Evolutionary conservation across 495 filamentous ascomycete genomes (phyloP), one percentile per base, ranked within the genome.

Genomic region (Neurospora sp.): DNA sequence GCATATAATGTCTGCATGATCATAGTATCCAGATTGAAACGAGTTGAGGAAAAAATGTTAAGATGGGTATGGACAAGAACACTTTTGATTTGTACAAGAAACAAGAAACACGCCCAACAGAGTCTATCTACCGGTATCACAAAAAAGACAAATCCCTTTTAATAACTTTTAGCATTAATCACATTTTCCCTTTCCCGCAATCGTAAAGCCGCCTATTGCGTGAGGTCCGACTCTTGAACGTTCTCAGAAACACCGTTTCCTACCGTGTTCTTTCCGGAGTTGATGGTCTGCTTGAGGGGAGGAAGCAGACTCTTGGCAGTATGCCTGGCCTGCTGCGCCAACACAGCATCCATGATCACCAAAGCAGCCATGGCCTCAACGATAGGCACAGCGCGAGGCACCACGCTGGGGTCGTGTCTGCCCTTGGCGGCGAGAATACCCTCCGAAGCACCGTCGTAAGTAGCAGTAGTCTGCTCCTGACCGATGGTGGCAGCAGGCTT

Each of bases 401-500:
- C 93, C 9, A 98, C 96, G 79, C 94, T 97, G 20, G 96, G 96
- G 79, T 99, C 96, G 80, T 99, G 96, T 69, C 96, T 87, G 9
- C 96, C 96, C 87, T 98, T 99, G 48, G 96, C 96, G 72, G 94
- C 94, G 12, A 98, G 84, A 12, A 91, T 79, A 61, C 96, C 96
- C 72, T 92, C 89, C 18, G 85, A 84, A 14, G 83, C 81, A 8
- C 90, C 88, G 71, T 89, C 90, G 82, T 97, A 98, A 2, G 89
- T 90, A 14, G 92, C 90, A 5, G 96, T 99, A 27, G 84, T 84
- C 83, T 99, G 96, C 35, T 93, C 93, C 83, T 95, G 92, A 41
- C 94, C 93, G 79, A 99, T 99, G 10, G 96, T 99, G 10, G 96
- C 96, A 9, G 96, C 89, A 2, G 95, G 92, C 85, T 99, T 99